A percentile compares a stretch with the other conserved stretches of the same genome.
phyloP scores from a whole-genome alignment of 23 red algal species.

The Chondrus crispus region DNA sequence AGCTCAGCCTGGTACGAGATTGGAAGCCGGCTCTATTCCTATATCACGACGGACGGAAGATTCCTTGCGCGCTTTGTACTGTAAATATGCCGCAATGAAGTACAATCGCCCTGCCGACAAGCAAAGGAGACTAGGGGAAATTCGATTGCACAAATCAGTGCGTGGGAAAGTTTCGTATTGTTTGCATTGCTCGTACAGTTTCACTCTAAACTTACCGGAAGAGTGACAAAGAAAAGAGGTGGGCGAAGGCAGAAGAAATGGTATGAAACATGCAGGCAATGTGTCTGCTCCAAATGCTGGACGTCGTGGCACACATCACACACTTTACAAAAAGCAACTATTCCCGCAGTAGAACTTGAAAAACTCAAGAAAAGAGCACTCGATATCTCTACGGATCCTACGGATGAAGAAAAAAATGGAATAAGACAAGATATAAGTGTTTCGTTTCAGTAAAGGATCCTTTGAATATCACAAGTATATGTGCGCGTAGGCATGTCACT shows the following conservation, averaged over 20 bases:
- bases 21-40: neutral
- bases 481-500: no score
- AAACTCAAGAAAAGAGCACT: neutral
- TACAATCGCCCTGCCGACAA: constrained; percentile 6
- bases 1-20: neutral
- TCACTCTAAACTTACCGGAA: neutral
- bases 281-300: neutral
- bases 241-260: neutral
- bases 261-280: neutral
- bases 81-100: neutral
- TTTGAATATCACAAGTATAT: no score
- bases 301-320: neutral
- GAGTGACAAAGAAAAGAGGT: neutral
- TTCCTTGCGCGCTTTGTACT: neutral
- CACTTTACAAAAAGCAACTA: neutral
- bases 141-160: neutral
- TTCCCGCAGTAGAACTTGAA: constrained; percentile 4
- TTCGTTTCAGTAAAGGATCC: no score
- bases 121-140: neutral
- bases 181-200: neutral
- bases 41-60: neutral
- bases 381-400: no score
- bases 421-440: no score
- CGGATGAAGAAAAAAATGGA: no score
- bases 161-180: neutral